Percentiles rank a stretch among this genome's conserved stretches.
Conservation (phyloP, 345 rosid genomes). For the Eutrema japonicum region DNA sequence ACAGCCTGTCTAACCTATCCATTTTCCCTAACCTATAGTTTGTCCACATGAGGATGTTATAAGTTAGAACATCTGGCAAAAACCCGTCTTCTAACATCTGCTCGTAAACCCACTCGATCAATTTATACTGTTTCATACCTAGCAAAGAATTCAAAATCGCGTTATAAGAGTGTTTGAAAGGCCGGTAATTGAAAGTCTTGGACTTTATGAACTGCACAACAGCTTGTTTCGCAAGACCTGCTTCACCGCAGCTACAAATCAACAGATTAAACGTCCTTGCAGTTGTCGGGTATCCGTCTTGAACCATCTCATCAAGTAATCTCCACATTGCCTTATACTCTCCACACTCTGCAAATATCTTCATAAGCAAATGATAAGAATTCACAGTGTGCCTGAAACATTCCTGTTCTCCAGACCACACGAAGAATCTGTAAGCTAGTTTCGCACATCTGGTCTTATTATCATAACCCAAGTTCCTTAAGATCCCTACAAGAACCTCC, state of each 20-base stretch:
- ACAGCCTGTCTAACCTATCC: constrained; percentile 64
- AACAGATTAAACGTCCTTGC: constrained; percentile 83
- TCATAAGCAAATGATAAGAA: constrained; percentile 77
- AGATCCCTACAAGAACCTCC: constrained; percentile 72
- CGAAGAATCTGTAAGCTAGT: constrained; percentile 72
- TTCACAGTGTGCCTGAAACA: constrained; percentile 66
- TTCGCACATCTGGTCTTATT: constrained; percentile 66
- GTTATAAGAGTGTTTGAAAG: constrained; percentile 76
- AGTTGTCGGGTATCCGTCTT: constrained; percentile 70
- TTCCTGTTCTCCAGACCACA: constrained; percentile 69
- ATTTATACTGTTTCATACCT: constrained; percentile 58
- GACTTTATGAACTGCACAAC: constrained; percentile 84
- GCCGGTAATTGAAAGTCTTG: constrained; percentile 72
- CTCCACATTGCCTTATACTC: constrained; percentile 95
- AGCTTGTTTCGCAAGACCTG: constrained; percentile 67
- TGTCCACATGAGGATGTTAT: constrained; percentile 71
- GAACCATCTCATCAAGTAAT: constrained; percentile 80
- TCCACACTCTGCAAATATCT: constrained; percentile 74
- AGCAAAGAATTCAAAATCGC: constrained; percentile 72
- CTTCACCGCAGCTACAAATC: constrained; percentile 82
- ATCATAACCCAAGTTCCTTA: constrained; percentile 51
- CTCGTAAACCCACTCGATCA: constrained; percentile 91
- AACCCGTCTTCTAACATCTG: constrained; percentile 69
- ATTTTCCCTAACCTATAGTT: constrained; percentile 75
- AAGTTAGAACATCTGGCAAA: constrained; percentile 69